These are phyloP conservation scores for Wickerhamiella galacta DNA, from an alignment of 805 yeast genomes.

Conservation along the genomic window DNA sequence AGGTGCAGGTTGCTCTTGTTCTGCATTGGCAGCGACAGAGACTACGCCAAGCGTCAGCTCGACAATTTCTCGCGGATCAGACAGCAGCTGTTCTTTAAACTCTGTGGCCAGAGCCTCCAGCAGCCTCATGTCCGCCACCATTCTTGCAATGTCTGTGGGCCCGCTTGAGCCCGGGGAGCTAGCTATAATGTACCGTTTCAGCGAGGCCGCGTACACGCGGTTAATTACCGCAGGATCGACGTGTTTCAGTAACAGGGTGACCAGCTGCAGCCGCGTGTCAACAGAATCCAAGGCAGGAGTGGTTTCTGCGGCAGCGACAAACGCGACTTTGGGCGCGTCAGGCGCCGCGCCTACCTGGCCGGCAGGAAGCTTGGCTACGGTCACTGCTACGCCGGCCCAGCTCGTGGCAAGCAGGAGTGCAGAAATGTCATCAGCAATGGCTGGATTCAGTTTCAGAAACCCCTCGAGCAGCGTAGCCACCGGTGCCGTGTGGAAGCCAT, in stretches of 20 bases:
- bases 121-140: constrained; percentile 35
- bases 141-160: too few relatives aligned
- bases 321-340: background rate
- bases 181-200: constrained; percentile 31
- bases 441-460: constrained; percentile 3
- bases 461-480: constrained; percentile 5
- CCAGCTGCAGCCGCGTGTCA: constrained; percentile 28
- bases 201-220: constrained; percentile 30
- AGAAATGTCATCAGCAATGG: background rate
- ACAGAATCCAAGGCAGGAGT: constrained; percentile 24
- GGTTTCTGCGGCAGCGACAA: background rate
- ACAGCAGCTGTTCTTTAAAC: constrained; percentile 40
- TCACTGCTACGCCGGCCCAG: too few relatives aligned
- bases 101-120: constrained; percentile 43
- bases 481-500: constrained; percentile 11
- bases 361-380: too few relatives aligned
- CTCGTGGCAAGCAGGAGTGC: constrained; percentile 27
- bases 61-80: constrained; percentile 41
- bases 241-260: constrained; percentile 31
- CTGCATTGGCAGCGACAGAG: constrained; percentile 18
- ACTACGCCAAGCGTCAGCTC: constrained; percentile 31
- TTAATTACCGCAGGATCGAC: constrained; percentile 32
- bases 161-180: too few relatives aligned
- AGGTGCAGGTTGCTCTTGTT: constrained; percentile 7
- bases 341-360: too few relatives aligned